Evolutionary conservation across 306 rosid species (phyloP).

Genomic region (Rosa chinensis): DNA sequence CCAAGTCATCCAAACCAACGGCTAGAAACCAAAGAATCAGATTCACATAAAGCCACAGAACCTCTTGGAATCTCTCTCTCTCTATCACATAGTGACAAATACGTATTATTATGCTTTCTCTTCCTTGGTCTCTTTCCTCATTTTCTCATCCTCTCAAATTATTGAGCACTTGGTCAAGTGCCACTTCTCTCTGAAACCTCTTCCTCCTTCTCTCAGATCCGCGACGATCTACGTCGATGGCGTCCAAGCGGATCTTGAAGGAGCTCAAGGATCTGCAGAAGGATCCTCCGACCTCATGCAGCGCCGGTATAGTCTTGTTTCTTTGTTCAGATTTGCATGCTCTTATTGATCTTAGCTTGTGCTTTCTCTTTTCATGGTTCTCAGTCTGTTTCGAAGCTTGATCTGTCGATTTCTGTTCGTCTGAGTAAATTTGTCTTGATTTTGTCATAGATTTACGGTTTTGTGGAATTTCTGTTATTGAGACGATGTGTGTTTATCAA

Average conservation of each 20-base stretch:
- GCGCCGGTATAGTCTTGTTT: slow-evolving; percentile 54
- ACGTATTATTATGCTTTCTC: neutral
- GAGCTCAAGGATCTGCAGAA: slow-evolving; percentile 90
- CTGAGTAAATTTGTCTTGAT: neutral
- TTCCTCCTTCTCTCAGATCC: slow-evolving; percentile 36
- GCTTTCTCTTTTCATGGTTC: neutral
- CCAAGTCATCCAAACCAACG: slow-evolving; percentile 20
- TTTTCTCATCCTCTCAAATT: neutral
- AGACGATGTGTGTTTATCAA: neutral
- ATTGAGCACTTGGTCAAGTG: slow-evolving; percentile 17
- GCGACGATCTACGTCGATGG: slow-evolving; percentile 56
- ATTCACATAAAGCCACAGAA: slow-evolving; percentile 22
- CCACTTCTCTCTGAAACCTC: neutral
- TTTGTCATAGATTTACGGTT: neutral
- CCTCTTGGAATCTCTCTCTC: slow-evolving; percentile 10
- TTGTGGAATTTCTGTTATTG: neutral
- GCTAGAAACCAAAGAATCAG: slow-evolving; percentile 5
- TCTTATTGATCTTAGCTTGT: neutral
- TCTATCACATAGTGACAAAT: neutral
- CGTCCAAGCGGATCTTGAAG: slow-evolving; percentile 82
- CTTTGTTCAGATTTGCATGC: neutral
- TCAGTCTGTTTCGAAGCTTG: slow-evolving; percentile 25
- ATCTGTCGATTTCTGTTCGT: slow-evolving; percentile 29
- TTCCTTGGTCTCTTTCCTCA: no score
- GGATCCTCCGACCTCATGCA: slow-evolving; percentile 88